A percentile compares a stretch with the other conserved stretches of the same genome.
These are phyloP conservation scores for Rosellinia necatrix DNA, from an alignment of 2,329 filamentous ascomycete genomes.

Conservation along the genomic window DNA sequence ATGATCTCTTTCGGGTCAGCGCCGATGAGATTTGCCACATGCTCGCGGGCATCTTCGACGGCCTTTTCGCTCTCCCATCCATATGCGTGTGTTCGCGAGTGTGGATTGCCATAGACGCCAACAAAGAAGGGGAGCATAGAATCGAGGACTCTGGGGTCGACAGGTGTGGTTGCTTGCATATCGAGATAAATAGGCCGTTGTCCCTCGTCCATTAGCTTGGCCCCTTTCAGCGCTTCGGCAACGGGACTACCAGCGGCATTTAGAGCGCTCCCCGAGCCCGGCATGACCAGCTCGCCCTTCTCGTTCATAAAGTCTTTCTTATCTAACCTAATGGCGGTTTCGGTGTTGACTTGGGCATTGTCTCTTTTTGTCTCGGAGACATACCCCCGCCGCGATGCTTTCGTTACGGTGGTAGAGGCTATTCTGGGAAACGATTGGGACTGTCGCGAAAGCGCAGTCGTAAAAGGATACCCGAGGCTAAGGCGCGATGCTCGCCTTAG, in stretches of 20 bases:
- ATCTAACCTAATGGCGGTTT: constrained; percentile 84
- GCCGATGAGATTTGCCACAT: constrained; percentile 86
- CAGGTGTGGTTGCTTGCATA: constrained; percentile 95
- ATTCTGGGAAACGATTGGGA: constrained; percentile 42
- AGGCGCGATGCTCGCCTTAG: constrained; percentile 76
- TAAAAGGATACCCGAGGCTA: constrained; percentile 48
- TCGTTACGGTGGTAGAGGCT: constrained; percentile 37
- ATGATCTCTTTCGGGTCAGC: constrained; percentile 98
- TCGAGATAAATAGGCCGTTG: constrained; percentile 95
- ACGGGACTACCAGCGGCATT: constrained; percentile 80
- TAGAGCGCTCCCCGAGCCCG: constrained; percentile 60
- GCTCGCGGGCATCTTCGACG: constrained; percentile 81
- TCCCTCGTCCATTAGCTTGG: constrained; percentile 90
- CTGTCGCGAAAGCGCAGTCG: constrained; percentile 43
- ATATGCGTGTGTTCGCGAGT: constrained; percentile 96
- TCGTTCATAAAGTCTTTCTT: constrained; percentile 76
- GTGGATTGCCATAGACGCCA: constrained; percentile 93
- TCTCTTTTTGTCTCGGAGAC: constrained; percentile 82
- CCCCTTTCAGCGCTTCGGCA: constrained; percentile 86
- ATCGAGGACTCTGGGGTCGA: constrained; percentile 92
- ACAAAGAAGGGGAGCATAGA: constrained; percentile 96
- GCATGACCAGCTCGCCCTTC: constrained; percentile 52
- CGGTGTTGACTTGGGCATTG: constrained; percentile 78
- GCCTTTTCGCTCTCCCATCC: constrained; percentile 98
- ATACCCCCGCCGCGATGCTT: constrained; percentile 63